Evolutionary conservation across 2,329 filamentous ascomycete genomes (phyloP).

Genomic region (Cordyceps pruinosa): DNA sequence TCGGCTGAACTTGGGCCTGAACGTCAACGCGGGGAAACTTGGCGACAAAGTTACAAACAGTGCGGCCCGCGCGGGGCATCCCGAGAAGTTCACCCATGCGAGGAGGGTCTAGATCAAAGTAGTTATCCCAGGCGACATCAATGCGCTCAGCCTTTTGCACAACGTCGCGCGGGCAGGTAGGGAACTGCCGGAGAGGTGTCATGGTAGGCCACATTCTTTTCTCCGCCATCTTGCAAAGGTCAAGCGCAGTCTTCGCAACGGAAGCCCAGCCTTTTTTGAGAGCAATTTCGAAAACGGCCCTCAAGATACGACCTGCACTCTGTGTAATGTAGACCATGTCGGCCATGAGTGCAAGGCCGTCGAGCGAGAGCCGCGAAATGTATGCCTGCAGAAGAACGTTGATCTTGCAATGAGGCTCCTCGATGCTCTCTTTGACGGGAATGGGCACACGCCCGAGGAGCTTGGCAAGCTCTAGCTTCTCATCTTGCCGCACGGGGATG

Average conservation of each 20-base stretch:
- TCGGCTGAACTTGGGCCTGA: conserved; percentile 87
- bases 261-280: conserved; percentile 93
- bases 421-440: conserved; percentile 94
- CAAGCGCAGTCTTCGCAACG: conserved; percentile 85
- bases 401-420: conserved; percentile 95
- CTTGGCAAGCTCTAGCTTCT: conserved; percentile 93
- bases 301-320: conserved; percentile 89
- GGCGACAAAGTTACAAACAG: conserved; percentile 77
- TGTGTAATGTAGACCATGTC: conserved; percentile 99
- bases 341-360: conserved; percentile 92
- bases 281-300: conserved; percentile 95
- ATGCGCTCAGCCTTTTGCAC: conserved; percentile 90
- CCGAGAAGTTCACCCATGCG: conserved; percentile 93
- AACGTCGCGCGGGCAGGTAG: conserved; percentile 73
- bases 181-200: conserved; percentile 90
- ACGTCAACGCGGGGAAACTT: conserved; percentile 93
- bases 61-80: conserved; percentile 78
- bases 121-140: conserved; percentile 86
- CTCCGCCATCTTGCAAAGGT: conserved; percentile 98
- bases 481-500: conserved; percentile 93
- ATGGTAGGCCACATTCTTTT: conserved; percentile 99
- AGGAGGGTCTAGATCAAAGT: conserved; percentile 93
- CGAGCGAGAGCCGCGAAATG: conserved; percentile 88
- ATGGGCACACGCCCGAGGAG: conserved; percentile 84
- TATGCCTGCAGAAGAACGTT: conserved; percentile 96